phyloP scores from a whole-genome alignment of 1,139 yeast genomes.

The Arxiozyma slooffiae region DNA sequence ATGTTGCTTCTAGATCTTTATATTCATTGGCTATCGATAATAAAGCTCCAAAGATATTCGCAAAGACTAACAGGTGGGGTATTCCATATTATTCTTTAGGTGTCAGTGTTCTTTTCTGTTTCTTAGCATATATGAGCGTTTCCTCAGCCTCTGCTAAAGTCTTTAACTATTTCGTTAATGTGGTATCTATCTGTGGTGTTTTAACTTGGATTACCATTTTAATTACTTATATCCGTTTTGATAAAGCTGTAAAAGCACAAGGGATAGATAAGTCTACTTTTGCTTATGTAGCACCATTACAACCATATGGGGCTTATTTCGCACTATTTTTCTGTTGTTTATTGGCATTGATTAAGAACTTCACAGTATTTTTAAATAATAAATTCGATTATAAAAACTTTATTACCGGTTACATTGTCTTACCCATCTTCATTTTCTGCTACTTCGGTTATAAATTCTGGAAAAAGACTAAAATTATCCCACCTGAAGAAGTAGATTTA shows the following conservation, averaged over 20 bases:
- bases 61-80: conserved; percentile 54
- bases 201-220: conserved; percentile 60
- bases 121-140: conserved; percentile 53
- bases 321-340: conserved; percentile 48
- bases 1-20: conserved; percentile 59
- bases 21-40: conserved; percentile 56
- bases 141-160: conserved; percentile 45
- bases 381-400: conserved; percentile 50
- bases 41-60: conserved; percentile 51
- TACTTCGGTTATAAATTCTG: conserved; percentile 50
- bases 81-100: conserved; percentile 49
- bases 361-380: conserved; percentile 52
- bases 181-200: conserved; percentile 62
- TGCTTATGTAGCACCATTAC: conserved; percentile 55
- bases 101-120: conserved; percentile 39
- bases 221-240: conserved; percentile 53
- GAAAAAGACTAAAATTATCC: conserved; percentile 43
- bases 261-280: conserved; percentile 41
- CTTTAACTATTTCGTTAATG: conserved; percentile 61
- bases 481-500: conserved; percentile 53
- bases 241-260: conserved; percentile 57
- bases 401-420: conserved; percentile 70
- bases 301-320: conserved; percentile 54
- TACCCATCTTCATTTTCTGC: conserved; percentile 53
- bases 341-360: conserved; percentile 60